These are phyloP conservation scores for Hypholoma sublateritium DNA, from an alignment of 768 basidiomycete species.

Conservation along the genomic window DNA sequence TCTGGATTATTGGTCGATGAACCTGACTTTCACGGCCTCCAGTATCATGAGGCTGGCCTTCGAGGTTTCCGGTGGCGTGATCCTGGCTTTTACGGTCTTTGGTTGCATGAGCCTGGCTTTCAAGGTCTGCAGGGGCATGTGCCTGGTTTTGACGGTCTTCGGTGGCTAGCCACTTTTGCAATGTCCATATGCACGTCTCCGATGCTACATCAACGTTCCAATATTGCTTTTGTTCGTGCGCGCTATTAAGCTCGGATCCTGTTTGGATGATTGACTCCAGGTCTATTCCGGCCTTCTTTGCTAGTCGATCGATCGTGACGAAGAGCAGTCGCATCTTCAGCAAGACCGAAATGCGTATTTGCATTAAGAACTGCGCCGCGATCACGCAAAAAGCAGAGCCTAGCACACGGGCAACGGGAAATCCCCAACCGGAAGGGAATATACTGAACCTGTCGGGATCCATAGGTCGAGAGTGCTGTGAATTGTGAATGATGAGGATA, in stretches of 20 bases:
- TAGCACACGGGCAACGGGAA: constrained; percentile 5
- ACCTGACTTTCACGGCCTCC: no score
- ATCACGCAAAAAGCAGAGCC: constrained; percentile 8
- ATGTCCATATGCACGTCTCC: constrained; percentile 7
- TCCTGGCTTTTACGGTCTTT: not conserved
- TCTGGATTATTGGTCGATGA: not conserved
- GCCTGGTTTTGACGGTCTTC: not conserved
- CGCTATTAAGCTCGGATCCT: not conserved
- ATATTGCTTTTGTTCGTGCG: not conserved
- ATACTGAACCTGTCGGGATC: no score
- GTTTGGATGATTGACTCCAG: not conserved
- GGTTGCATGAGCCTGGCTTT: no score
- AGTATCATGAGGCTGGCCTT: no score
- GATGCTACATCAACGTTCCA: constrained; percentile 6
- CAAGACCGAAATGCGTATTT: constrained; percentile 7
- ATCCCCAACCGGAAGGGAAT: constrained; percentile 5
- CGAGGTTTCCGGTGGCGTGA: no score
- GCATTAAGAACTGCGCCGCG: constrained; percentile 4
- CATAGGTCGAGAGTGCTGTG: no score
- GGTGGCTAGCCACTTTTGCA: not conserved
- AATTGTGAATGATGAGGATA: constrained; percentile 5
- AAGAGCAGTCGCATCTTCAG: constrained; percentile 9
- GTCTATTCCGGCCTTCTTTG: not conserved
- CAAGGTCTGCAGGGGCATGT: no score
- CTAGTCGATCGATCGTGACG: constrained; percentile 5